These are phyloP conservation scores for Herpotrichia juniperi DNA, from an alignment of 2,329 filamentous ascomycete genomes.

Conservation along the genomic window DNA sequence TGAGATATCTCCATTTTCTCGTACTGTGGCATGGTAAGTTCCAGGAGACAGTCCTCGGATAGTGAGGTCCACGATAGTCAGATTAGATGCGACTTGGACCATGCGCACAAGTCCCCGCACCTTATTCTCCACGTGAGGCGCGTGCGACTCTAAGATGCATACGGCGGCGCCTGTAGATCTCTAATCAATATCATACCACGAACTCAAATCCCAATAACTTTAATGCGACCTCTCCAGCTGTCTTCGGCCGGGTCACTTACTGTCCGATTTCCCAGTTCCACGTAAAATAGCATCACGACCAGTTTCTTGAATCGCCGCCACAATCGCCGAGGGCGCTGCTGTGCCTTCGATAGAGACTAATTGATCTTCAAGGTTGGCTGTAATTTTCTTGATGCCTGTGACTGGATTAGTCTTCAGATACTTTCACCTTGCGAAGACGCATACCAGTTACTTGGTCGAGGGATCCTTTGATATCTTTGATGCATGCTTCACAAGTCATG, in stretches of 20 bases:
- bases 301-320: conserved; percentile 84
- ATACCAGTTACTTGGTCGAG: conserved; percentile 73
- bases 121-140: conserved; percentile 63
- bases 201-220: conserved; percentile 11
- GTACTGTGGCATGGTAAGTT: conserved; percentile 81
- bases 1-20: conserved; percentile 86
- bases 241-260: conserved; percentile 57
- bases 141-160: conserved; percentile 91
- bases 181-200: conserved; percentile 18
- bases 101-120: conserved; percentile 90
- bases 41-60: conserved; percentile 82
- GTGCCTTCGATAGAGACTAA: conserved; percentile 86
- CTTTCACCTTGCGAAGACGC: background rate
- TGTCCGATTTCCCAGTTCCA: conserved; percentile 83
- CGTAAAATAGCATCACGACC: conserved; percentile 93
- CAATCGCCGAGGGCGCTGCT: conserved; percentile 88
- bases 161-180: conserved; percentile 73
- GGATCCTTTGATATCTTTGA: conserved; percentile 82
- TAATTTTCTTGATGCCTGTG: conserved; percentile 78
- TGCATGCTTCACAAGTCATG: conserved; percentile 87
- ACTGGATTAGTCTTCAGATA: conserved; percentile 13
- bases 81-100: conserved; percentile 81
- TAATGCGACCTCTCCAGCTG: conserved; percentile 13
- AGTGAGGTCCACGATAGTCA: conserved; percentile 87
- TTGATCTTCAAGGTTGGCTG: conserved; percentile 82